These are phyloP conservation scores for Poteriospumella lacustris DNA, from an alignment of 108 stramenopile species.

Conservation along the genomic window DNA sequence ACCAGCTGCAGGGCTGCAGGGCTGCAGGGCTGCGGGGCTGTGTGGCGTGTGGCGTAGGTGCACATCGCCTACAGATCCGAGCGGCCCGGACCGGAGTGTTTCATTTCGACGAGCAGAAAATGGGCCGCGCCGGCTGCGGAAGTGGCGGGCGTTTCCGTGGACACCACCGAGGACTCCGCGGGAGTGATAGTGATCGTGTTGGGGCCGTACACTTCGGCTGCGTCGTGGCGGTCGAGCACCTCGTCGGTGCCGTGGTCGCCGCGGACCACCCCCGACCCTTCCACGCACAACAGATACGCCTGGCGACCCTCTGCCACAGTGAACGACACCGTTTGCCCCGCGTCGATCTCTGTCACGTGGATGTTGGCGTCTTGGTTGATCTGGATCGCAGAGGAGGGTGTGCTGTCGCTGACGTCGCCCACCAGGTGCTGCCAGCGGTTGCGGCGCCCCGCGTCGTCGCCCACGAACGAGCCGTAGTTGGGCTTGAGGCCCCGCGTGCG, in stretches of 20 bases:
- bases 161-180: too few species aligned
- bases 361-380: conserved; percentile 62
- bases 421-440: conserved; percentile 64
- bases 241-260: conserved; percentile 36
- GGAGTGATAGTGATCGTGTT: not conserved
- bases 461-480: conserved; percentile 60
- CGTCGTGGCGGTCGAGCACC: conserved; percentile 16
- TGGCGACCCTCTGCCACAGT: conserved; percentile 46
- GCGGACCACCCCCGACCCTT: too few species aligned
- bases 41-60: too few species aligned
- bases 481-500: conserved; percentile 49
- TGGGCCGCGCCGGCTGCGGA: conserved; percentile 14
- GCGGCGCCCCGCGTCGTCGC: conserved; percentile 25
- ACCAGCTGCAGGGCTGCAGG: too few species aligned
- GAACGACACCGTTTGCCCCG: conserved; percentile 34
- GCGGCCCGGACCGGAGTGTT: too few species aligned
- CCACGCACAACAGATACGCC: conserved; percentile 66
- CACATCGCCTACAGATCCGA: too few species aligned
- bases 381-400: conserved; percentile 50
- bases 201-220: conserved; percentile 17
- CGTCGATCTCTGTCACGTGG: conserved; percentile 59
- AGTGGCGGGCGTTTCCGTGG: too few species aligned
- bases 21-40: too few species aligned
- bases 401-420: conserved; percentile 41
- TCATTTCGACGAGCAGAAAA: conserved; percentile 24